Percentiles rank a stretch among this genome's conserved stretches.
Conservation (phyloP, 2,329 filamentous ascomycete species). For the Penicillium olsonii region DNA sequence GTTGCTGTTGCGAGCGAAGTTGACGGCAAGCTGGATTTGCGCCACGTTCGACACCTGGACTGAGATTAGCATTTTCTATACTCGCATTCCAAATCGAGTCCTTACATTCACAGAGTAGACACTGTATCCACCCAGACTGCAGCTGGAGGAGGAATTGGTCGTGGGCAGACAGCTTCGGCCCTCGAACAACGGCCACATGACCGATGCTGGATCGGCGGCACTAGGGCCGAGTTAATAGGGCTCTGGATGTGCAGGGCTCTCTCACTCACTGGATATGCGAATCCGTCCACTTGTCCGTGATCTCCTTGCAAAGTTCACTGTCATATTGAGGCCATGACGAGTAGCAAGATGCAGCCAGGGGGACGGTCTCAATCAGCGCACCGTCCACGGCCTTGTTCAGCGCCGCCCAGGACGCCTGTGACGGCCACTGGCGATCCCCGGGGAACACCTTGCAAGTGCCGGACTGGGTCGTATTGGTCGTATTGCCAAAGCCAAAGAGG, state of each 20-base stretch:
- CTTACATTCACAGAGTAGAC: conserved; percentile 40
- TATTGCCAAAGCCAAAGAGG: conserved; percentile 26
- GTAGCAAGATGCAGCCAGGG: conserved; percentile 30
- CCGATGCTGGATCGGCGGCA: conserved; percentile 24
- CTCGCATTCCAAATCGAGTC: not conserved
- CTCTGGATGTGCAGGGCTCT: too few relatives aligned
- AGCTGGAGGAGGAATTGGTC: conserved; percentile 24
- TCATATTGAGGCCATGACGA: conserved; percentile 28
- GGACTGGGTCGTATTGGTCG: not conserved
- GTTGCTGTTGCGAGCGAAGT: conserved; percentile 28
- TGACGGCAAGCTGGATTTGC: conserved; percentile 38
- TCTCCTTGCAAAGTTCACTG: conserved; percentile 15
- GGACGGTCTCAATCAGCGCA: conserved; percentile 29
- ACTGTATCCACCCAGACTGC: conserved; percentile 34
- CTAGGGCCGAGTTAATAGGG: too few relatives aligned
- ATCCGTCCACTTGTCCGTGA: conserved; percentile 25
- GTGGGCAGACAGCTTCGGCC: conserved; percentile 29
- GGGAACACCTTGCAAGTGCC: conserved; percentile 29
- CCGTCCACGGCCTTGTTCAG: conserved; percentile 26
- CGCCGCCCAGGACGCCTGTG: conserved; percentile 20
- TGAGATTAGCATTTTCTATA: not conserved
- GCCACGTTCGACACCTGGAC: conserved; percentile 18
- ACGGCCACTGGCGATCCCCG: conserved; percentile 27
- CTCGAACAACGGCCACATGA: conserved; percentile 32
- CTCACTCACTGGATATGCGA: conserved; percentile 29